Conservation (phyloP, 306 rosid genomes). For the Fragaria vesca region DNA sequence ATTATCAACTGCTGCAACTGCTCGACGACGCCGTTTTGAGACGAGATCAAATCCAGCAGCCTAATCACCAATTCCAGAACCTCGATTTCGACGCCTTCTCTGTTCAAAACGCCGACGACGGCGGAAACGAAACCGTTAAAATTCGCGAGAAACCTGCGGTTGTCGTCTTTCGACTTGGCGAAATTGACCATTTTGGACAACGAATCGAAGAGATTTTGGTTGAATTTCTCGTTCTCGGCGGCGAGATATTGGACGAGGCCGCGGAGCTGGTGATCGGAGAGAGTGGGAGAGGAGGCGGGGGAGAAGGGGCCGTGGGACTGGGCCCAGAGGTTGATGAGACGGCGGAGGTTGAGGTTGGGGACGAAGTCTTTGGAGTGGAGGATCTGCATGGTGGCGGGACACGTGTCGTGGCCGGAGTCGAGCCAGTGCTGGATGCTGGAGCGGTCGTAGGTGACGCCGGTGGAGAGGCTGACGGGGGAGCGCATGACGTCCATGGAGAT, state of each 20-base stretch:
- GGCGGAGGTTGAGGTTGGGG: conserved; percentile 60
- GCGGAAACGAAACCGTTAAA: conserved; percentile 37
- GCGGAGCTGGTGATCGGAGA: conserved; percentile 27
- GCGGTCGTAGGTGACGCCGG: conserved; percentile 73
- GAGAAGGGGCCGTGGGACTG: conserved; percentile 32
- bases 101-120: conserved; percentile 29
- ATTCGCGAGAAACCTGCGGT: conserved; percentile 24
- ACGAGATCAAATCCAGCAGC: conserved; percentile 33
- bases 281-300: conserved; percentile 18
- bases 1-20: conserved; percentile 17
- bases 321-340: conserved; percentile 55
- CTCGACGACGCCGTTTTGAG: conserved; percentile 21
- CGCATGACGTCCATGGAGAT: conserved; percentile 64
- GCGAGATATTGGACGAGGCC: conserved; percentile 23
- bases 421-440: conserved; percentile 65
- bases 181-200: conserved; percentile 36
- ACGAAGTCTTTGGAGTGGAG: conserved; percentile 54
- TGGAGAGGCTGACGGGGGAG: conserved; percentile 60
- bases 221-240: not conserved
- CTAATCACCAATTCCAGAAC: conserved; percentile 26
- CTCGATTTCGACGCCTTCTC: conserved; percentile 14
- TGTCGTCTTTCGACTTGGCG: conserved; percentile 24
- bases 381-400: conserved; percentile 62
- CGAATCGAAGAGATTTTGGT: not conserved
- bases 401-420: conserved; percentile 56